Conservation (phyloP, 495 filamentous ascomycete genomes). For the Geopyxis carbonaria region DNA sequence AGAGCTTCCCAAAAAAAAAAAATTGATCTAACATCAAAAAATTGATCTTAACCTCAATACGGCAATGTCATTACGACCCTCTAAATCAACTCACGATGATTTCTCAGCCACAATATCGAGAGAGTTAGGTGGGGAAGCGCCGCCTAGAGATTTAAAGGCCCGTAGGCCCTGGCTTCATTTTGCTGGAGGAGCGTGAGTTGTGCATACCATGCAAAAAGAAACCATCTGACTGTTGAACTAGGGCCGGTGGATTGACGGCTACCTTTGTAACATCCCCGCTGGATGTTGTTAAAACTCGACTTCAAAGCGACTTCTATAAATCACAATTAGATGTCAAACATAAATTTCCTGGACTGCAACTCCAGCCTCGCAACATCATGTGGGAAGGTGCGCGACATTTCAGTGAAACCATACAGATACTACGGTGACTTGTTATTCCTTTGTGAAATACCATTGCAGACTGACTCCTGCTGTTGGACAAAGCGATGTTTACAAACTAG, state of each 20-base stretch:
- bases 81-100: too few species aligned
- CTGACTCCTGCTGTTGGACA: not conserved
- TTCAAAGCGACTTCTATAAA: constrained; percentile 86
- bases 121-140: too few species aligned
- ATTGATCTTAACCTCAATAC: too few species aligned
- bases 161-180: constrained; percentile 75
- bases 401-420: constrained; percentile 63
- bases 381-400: constrained; percentile 42
- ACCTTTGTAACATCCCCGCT: constrained; percentile 73
- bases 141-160: too few species aligned
- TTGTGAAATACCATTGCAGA: not conserved
- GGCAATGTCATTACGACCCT: too few species aligned
- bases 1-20: too few species aligned
- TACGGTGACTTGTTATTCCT: constrained; percentile 28
- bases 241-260: constrained; percentile 73
- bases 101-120: too few species aligned
- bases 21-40: too few species aligned
- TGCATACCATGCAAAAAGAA: constrained; percentile 1
- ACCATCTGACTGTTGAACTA: constrained; percentile 23
- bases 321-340: constrained; percentile 38
- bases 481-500: constrained; percentile 50
- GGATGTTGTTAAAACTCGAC: constrained; percentile 75
- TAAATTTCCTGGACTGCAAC: constrained; percentile 24
- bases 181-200: constrained; percentile 63
- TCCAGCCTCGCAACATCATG: constrained; percentile 30